These are phyloP conservation scores for Tetraselmis striata DNA, from an alignment of 139 green algal species.

Conservation along the genomic window DNA sequence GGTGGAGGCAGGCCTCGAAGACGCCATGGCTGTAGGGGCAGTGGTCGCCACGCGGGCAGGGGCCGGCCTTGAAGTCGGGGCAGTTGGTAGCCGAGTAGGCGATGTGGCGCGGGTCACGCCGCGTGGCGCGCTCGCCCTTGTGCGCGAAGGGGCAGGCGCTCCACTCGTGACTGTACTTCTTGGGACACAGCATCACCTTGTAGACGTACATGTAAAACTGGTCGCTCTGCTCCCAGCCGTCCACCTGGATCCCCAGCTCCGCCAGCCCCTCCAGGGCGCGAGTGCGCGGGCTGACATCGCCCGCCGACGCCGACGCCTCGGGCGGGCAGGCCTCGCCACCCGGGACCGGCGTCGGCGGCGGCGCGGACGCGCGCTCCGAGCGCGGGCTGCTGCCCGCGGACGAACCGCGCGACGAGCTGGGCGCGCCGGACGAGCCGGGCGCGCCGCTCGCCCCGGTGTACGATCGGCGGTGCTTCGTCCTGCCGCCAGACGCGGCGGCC, in stretches of 20 bases:
- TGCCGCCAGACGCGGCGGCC: neutral
- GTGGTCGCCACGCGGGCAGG: constrained; percentile 60
- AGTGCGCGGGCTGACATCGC: neutral
- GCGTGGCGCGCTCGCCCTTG: constrained; percentile 82
- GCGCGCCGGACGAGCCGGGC: neutral
- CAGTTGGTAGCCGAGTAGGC: constrained; percentile 90
- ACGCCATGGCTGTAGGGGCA: constrained; percentile 85
- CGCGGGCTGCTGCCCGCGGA: too few species aligned
- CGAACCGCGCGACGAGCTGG: too few species aligned
- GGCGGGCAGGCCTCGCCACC: neutral
- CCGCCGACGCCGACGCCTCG: too few species aligned
- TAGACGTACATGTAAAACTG: constrained; percentile 6
- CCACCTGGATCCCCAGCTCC: neutral
- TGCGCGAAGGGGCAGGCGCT: constrained; percentile 93
- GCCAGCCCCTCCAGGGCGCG: neutral
- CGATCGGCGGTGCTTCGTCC: neutral
- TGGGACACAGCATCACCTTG: constrained; percentile 69
- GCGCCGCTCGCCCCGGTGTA: neutral
- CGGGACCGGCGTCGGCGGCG: neutral
- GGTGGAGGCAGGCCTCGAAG: constrained; percentile 91
- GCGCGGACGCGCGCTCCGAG: neutral
- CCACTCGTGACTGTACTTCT: constrained; percentile 91
- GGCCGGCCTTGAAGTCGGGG: constrained; percentile 78
- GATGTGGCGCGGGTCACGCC: constrained; percentile 73
- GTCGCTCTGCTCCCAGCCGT: neutral